Evolutionary conservation across 148 eudicot species (phyloP).

Genomic region (Suaeda aralocaspica): DNA sequence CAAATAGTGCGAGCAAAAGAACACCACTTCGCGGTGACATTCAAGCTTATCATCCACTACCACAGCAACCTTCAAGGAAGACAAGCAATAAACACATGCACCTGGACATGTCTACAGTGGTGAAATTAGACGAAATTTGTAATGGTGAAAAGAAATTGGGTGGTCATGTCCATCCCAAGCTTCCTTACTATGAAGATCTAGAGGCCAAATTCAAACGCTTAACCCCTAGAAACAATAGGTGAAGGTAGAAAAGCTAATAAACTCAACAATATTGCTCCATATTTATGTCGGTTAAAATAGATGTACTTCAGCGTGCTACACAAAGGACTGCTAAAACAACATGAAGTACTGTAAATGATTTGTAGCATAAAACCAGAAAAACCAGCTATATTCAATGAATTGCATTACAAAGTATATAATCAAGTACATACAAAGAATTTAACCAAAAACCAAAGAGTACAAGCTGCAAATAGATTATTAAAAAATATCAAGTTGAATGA

Average conservation of each 20-base stretch:
- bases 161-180: constrained; percentile 9
- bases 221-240: neutral
- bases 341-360: neutral
- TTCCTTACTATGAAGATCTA: constrained; percentile 1
- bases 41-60: neutral
- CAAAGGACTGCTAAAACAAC: neutral
- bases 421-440: constrained; percentile 24
- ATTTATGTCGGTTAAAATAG: too few relatives aligned
- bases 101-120: neutral
- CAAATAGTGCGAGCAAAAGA: neutral
- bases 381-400: constrained; percentile 1
- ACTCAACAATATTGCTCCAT: neutral
- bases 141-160: neutral
- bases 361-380: neutral
- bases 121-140: neutral
- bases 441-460: constrained; percentile 29
- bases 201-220: neutral
- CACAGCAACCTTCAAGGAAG: constrained; percentile 1
- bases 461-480: constrained; percentile 13
- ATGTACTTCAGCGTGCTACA: neutral
- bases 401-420: constrained; percentile 20
- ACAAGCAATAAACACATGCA: neutral
- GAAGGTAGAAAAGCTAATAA: neutral
- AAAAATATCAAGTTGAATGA: constrained; percentile 26
- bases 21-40: neutral